phyloP scores from a whole-genome alignment of 2,329 filamentous ascomycete species.

The Rugonectria rugulosa region DNA sequence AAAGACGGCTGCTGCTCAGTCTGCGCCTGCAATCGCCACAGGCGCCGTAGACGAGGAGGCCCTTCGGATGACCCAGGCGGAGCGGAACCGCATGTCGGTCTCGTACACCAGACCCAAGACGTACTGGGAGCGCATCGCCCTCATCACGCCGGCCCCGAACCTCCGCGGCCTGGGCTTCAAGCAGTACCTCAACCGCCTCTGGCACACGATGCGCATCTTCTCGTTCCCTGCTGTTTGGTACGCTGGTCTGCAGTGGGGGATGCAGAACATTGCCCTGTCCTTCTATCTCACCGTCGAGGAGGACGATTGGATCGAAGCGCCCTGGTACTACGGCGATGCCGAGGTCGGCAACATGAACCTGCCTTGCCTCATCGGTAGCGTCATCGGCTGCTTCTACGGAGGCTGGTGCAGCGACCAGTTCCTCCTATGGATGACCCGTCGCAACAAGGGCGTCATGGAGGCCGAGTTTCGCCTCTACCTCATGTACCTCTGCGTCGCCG shows the following conservation, averaged over 20 bases:
- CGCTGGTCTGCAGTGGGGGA: constrained; percentile 65
- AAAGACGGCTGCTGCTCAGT: constrained; percentile 9
- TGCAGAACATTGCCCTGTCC: constrained; percentile 66
- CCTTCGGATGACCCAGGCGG: constrained; percentile 22
- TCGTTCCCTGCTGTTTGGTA: constrained; percentile 65
- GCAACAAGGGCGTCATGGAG: constrained; percentile 61
- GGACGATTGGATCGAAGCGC: constrained; percentile 60
- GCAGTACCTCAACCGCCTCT: constrained; percentile 61
- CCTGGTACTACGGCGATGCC: constrained; percentile 63
- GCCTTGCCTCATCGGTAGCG: constrained; percentile 60
- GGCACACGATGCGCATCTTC: constrained; percentile 64
- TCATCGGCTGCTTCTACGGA: constrained; percentile 64
- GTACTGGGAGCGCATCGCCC: constrained; percentile 62
- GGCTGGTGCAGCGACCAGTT: constrained; percentile 65
- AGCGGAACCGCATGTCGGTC: constrained; percentile 32
- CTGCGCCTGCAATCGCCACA: constrained; percentile 21
- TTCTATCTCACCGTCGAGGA: constrained; percentile 67
- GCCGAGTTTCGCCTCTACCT: constrained; percentile 63
- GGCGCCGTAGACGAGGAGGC: constrained; percentile 20
- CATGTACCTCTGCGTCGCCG: constrained; percentile 56
- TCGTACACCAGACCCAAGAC: constrained; percentile 49
- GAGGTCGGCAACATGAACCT: constrained; percentile 66
- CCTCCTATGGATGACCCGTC: constrained; percentile 61
- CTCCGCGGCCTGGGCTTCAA: constrained; percentile 59
- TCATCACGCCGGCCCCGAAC: constrained; percentile 64